Percentiles rank a stretch among this genome's conserved stretches.
Conservation (phyloP, 148 eudicot species). For the Vaccinium myrtillus region DNA sequence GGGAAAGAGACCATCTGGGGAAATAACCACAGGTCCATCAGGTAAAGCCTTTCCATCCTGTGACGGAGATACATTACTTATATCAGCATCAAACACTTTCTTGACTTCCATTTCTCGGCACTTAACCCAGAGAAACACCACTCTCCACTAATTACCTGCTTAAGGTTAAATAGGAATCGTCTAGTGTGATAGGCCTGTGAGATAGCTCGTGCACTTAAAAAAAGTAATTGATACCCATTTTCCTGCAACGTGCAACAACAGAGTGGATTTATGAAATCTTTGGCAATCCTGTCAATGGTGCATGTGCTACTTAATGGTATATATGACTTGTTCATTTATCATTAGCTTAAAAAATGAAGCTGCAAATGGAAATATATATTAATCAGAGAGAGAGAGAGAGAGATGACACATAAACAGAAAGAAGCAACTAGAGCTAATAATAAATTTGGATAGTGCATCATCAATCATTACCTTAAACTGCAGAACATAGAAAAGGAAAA, state of each 20-base stretch:
- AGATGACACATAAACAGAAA: not conserved
- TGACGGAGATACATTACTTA: conserved; percentile 17
- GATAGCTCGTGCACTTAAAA: conserved; percentile 95
- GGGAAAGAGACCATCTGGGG: conserved; percentile 98
- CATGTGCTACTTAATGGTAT: not conserved
- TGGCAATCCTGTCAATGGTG: not conserved
- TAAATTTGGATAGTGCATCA: not conserved
- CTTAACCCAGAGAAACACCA: not conserved
- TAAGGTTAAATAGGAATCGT: conserved; percentile 81
- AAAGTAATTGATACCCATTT: conserved; percentile 91
- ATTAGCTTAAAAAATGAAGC: not conserved
- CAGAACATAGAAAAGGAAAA: not conserved
- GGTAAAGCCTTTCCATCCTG: conserved; percentile 95
- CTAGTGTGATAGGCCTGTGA: conserved; percentile 86
- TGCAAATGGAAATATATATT: not conserved
- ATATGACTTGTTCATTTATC: not conserved
- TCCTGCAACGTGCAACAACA: conserved; percentile 55
- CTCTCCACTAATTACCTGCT: conserved; percentile 55
- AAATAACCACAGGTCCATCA: conserved; percentile 90
- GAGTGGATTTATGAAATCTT: not conserved
- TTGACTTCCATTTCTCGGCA: not conserved
- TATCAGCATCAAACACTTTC: not conserved
- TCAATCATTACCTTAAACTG: not conserved
- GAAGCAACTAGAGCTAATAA: not conserved
- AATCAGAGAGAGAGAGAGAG: not conserved